Evolutionary conservation across 2,329 filamentous ascomycete species (phyloP), one percentile per base, ranked within the genome.

Genomic region (Talaromyces verruculosus): DNA sequence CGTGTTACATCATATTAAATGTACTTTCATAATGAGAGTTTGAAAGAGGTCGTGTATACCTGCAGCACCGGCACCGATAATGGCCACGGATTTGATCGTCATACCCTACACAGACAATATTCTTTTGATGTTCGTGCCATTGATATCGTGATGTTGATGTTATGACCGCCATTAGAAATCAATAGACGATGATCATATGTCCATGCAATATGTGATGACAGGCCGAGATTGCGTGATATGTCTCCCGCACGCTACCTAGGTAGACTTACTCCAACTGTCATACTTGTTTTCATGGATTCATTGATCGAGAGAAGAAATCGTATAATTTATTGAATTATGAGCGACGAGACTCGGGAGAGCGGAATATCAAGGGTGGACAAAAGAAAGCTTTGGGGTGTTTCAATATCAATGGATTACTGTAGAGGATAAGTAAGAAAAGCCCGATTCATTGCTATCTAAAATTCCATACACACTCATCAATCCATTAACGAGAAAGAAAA

Each of bases 11-110:
- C 47, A 28, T 30, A 7, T 3, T 7, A 2, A 4, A 3, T 30
- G 47, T 8, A 53, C 2, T 2, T 53, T n/a, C n/a, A n/a, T n/a
- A n/a, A 13, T 1, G 13, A 28, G 17, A 8, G 11, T 3, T 55
- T 6, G 30, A 19, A 1, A 6, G 51, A 33, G 19, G 28, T 22
- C 11, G 1, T n/a, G 19, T 51, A 58, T 70, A 74, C 73, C 73
- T 64, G 72, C 66, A 43, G 73, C 72, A 17, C 76, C 76, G 25
- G 75, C 71, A 41, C 75, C 73, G 47, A 74, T 72, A 39, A 76
- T 67, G n/a, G 75, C 72, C 13, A 77, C 69, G 49, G 64, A 65
- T 65, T 70, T 67, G 58, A 68, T 47, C n/a, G 64, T 33, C 61
- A 63, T 63, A 22, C 33, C 37, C 51, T 57, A 35, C 30, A 57